Evolutionary conservation across 495 filamentous ascomycete genomes (phyloP).

Genomic region (Aspergillus kassunensis): DNA sequence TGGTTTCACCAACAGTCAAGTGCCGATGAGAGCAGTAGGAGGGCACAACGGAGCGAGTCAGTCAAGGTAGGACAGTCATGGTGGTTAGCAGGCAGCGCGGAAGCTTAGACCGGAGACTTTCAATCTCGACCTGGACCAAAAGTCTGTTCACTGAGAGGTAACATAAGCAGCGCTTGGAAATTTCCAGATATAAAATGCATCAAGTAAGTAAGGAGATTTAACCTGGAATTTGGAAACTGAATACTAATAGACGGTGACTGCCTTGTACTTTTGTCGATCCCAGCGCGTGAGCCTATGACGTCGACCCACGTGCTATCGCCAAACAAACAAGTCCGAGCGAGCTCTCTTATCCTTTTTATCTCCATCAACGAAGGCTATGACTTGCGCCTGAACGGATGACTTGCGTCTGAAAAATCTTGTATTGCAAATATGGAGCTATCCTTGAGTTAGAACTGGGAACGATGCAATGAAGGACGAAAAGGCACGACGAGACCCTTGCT

Average conservation of each 20-base stretch:
- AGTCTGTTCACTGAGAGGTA: constrained; percentile 19
- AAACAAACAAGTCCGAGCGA: no score
- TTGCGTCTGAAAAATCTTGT: no score
- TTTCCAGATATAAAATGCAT: no score
- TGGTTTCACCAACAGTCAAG: constrained; percentile 2
- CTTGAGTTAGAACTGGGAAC: no score
- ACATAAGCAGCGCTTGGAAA: constrained; percentile 8
- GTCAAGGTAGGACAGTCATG: constrained; percentile 4
- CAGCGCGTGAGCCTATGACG: constrained; percentile 33
- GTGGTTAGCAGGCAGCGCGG: neutral
- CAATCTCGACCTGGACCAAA: neutral
- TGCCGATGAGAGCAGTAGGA: neutral
- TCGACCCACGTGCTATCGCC: constrained; percentile 39
- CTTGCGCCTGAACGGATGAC: no score
- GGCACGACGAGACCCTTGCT: neutral
- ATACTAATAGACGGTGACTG: neutral
- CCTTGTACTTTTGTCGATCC: neutral
- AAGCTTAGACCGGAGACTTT: constrained; percentile 1
- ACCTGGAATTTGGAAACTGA: no score
- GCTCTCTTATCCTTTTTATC: no score
- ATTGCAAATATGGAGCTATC: no score
- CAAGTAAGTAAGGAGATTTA: no score
- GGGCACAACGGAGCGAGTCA: neutral
- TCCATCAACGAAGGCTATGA: no score
- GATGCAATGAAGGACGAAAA: neutral